phyloP scores from a whole-genome alignment of 192 early-diverging fungal species.

The Rhizophagus sp. region DNA sequence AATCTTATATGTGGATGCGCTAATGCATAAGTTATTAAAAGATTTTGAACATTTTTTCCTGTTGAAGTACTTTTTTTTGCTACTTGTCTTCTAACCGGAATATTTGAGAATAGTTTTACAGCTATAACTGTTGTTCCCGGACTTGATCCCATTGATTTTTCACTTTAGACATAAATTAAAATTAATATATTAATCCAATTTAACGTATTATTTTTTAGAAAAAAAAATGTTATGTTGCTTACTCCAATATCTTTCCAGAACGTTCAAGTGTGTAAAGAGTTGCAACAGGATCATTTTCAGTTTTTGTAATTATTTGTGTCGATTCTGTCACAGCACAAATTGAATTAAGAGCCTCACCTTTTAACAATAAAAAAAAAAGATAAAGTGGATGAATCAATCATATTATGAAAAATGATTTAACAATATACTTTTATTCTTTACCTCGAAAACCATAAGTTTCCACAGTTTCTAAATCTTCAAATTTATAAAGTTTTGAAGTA shows the following conservation, averaged over 20 bases:
- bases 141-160: not conserved
- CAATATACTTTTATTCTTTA: not conserved
- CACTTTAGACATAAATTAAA: not conserved
- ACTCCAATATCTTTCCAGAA: slow-evolving; percentile 34
- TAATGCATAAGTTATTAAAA: slow-evolving; percentile 33
- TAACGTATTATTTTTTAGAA: not conserved
- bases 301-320: slow-evolving; percentile 37
- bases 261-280: slow-evolving; percentile 37
- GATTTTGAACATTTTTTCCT: slow-evolving; percentile 32
- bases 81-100: slow-evolving; percentile 46
- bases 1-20: slow-evolving; percentile 39
- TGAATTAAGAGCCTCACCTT: slow-evolving; percentile 44
- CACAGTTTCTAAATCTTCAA: slow-evolving; percentile 35
- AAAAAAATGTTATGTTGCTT: not conserved
- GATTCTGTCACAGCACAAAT: slow-evolving; percentile 38
- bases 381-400: not conserved
- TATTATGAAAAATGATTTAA: too few relatives aligned
- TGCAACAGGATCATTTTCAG: slow-evolving; percentile 35
- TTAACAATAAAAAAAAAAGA: not conserved
- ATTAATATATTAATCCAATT: not conserved
- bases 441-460: slow-evolving; percentile 45
- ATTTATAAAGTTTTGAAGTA: slow-evolving; percentile 42
- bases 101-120: slow-evolving; percentile 33
- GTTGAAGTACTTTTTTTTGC: slow-evolving; percentile 32
- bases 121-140: slow-evolving; percentile 39